Evolutionary conservation across 164 flowering plant genomes (phyloP).

Genomic region (Platanus orientalis): DNA sequence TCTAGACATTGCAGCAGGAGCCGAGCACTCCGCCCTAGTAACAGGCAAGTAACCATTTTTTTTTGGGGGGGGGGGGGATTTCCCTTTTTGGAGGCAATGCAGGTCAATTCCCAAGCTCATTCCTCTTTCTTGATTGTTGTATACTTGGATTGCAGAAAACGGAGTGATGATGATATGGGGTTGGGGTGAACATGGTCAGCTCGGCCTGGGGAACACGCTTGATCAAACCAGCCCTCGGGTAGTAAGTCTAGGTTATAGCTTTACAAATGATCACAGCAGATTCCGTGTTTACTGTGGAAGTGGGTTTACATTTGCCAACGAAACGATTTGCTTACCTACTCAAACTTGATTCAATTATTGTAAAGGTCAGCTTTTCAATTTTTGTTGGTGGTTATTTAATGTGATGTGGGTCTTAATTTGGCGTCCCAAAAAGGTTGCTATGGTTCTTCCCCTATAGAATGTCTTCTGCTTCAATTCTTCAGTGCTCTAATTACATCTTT

Average conservation of each 20-base stretch:
- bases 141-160: slow-evolving; percentile 36
- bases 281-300: slow-evolving; percentile 70
- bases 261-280: not conserved
- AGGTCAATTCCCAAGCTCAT: not conserved
- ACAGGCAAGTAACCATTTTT: slow-evolving; percentile 42
- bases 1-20: slow-evolving; percentile 66
- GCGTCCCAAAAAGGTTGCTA: no score
- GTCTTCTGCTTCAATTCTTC: no score
- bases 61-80: no score
- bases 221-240: slow-evolving; percentile 55
- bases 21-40: slow-evolving; percentile 80
- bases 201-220: slow-evolving; percentile 61
- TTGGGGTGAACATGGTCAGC: slow-evolving; percentile 99
- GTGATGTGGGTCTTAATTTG: no score
- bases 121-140: not conserved
- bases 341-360: no score
- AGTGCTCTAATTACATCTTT: no score
- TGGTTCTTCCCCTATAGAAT: no score
- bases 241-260: slow-evolving; percentile 30
- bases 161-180: slow-evolving; percentile 78
- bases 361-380: no score
- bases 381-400: no score
- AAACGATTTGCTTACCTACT: slow-evolving; percentile 1
- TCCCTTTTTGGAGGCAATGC: not conserved
- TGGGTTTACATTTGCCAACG: slow-evolving; percentile 66